Evolutionary conservation across 495 filamentous ascomycete genomes (phyloP), one percentile per base, ranked within the genome.

Genomic region (Xylaria flabelliformis): DNA sequence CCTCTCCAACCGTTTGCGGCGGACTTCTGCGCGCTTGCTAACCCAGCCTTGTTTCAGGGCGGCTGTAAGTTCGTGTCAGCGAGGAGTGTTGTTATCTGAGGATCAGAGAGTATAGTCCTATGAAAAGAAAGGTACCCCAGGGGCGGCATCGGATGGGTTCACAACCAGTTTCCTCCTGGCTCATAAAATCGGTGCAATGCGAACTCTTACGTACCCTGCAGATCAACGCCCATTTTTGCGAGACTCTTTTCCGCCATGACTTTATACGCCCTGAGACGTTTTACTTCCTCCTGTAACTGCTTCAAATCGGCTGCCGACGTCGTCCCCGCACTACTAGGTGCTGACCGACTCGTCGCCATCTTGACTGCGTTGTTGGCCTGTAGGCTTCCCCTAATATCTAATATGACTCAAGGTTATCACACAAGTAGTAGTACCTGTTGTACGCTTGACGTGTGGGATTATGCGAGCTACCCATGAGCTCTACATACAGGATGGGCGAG

Each of bases 31-130:
- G 15, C 69, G 59, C 42, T 64, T 64, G 69, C 48, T 71, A 34
- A 71, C 69, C 69, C 69, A 71, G 34, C 69, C 61, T 71, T 71
- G 69, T 7, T 34, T 10, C 48, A n/a, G 59, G 12, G 69, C 69
- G 50, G 44, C 69, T 71, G 48, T 44, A 39, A 29, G 17, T 13
- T 26, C 51, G 39, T 41, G 34, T 64, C 34, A 64, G 59, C 61
- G 17, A 46, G 3, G 24, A 50, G 24, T 3, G 17, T 50, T 3
- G 17, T 50, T 39, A 39, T 26, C 17, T n/a, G 32, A n/a, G 7
- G 6, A 41, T 10, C 15, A 34, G 5, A 34, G 5, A 50, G 56
- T 17, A 42, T 17, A 39, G 34, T 29, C 3, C 58, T 8, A 19
- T 15, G 4, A n/a, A 56, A 15, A 1, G 3, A 39, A 39, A 15